phyloP scores from a whole-genome alignment of 192 early-diverging fungal genomes.

The Podila clonocystis region DNA sequence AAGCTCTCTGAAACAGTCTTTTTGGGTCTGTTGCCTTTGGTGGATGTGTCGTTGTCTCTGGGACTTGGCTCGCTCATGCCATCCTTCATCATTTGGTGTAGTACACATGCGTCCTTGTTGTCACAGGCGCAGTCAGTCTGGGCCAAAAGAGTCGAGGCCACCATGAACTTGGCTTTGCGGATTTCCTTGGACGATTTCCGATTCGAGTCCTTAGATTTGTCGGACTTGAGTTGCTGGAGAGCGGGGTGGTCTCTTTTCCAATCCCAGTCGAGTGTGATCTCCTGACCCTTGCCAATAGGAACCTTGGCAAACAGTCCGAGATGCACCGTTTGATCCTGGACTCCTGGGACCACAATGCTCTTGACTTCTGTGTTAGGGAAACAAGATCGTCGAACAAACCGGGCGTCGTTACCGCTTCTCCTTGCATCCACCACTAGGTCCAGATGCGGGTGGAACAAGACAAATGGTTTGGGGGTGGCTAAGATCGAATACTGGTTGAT shows the following conservation, averaged over 20 bases:
- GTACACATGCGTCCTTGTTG: conserved; percentile 50
- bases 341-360: conserved; percentile 64
- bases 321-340: conserved; percentile 64
- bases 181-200: conserved; percentile 35
- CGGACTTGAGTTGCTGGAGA: conserved; percentile 39
- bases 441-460: conserved; percentile 71
- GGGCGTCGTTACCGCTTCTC: conserved; percentile 70
- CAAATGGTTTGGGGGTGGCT: conserved; percentile 69
- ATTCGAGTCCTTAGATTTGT: conserved; percentile 31
- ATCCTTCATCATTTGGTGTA: conserved; percentile 54
- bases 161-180: conserved; percentile 41
- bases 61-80: conserved; percentile 20
- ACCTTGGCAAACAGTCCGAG: conserved; percentile 74
- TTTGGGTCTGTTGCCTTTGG: conserved; percentile 23
- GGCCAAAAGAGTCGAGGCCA: conserved; percentile 45
- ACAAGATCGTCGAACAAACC: conserved; percentile 76
- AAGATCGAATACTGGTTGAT: conserved; percentile 74
- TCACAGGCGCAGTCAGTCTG: conserved; percentile 61
- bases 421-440: conserved; percentile 79
- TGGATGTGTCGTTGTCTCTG: conserved; percentile 11
- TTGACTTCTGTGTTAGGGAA: conserved; percentile 69
- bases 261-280: conserved; percentile 78
- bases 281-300: conserved; percentile 65
- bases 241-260: conserved; percentile 67
- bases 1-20: conserved; percentile 21